Percentiles rank a stretch among this genome's conserved stretches.
phyloP scores from a whole-genome alignment of 371 early-diverging fungal genomes.

The Lichtheimia ornata region DNA sequence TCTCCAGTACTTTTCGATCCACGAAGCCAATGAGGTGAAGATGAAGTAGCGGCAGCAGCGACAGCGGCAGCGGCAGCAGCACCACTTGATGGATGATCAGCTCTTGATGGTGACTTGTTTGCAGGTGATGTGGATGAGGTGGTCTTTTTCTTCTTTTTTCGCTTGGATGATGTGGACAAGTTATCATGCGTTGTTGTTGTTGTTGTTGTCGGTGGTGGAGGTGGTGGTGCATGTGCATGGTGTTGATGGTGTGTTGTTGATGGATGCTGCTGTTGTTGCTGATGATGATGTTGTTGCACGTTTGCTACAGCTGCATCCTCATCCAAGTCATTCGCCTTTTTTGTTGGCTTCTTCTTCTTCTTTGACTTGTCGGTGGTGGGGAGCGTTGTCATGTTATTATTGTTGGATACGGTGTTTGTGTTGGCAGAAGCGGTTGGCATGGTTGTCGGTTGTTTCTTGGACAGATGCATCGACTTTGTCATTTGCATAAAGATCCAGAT shows the following conservation, averaged over 20 bases:
- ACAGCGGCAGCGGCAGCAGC: too few species aligned
- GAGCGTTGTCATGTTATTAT: background rate
- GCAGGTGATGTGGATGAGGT: constrained; percentile 6
- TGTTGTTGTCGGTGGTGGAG: background rate
- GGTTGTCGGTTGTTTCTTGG: constrained; percentile 11
- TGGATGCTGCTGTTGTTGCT: too few species aligned
- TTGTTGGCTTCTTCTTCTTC: constrained; percentile 1
- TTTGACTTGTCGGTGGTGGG: constrained; percentile 2
- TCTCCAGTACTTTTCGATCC: constrained; percentile 19
- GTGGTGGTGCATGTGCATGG: background rate
- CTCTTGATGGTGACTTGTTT: background rate
- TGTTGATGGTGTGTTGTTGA: background rate
- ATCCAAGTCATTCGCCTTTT: background rate
- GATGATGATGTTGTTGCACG: background rate
- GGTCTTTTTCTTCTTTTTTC: constrained; percentile 23
- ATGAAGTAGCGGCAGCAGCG: constrained; percentile 1
- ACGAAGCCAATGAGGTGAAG: constrained; percentile 9
- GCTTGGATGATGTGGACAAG: constrained; percentile 10
- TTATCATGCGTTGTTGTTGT: background rate
- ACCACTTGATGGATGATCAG: background rate
- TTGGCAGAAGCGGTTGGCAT: background rate
- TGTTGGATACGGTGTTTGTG: background rate
- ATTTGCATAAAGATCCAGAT: constrained; percentile 32
- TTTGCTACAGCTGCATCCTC: background rate
- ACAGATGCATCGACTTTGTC: constrained; percentile 23